These are phyloP conservation scores for Penicillium egyptiacum DNA, from an alignment of 495 filamentous ascomycete genomes.

Conservation along the genomic window DNA sequence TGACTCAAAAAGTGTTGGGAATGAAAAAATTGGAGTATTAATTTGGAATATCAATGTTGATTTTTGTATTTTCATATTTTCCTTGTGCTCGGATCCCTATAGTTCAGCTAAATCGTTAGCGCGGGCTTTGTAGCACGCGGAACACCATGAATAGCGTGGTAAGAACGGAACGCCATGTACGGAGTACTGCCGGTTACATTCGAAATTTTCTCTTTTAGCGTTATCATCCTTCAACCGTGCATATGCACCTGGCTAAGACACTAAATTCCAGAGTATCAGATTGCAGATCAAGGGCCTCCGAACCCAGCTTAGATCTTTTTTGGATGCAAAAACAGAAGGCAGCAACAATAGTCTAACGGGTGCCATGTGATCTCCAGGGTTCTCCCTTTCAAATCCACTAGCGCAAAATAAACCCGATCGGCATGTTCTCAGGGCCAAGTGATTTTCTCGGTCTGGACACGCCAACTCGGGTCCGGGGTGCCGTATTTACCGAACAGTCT, in stretches of 20 bases:
- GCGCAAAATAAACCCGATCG: slow-evolving; percentile 5
- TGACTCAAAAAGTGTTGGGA: neutral
- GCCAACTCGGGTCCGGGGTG: slow-evolving; percentile 22
- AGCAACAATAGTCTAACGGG: neutral
- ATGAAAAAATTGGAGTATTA: neutral
- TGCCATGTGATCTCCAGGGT: slow-evolving; percentile 4
- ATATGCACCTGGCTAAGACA: neutral
- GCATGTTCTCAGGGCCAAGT: slow-evolving; percentile 6
- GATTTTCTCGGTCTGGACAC: slow-evolving; percentile 12
- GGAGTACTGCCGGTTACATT: slow-evolving; percentile 1
- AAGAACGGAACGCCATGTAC: neutral
- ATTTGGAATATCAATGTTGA: neutral
- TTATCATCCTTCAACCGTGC: slow-evolving; percentile 6
- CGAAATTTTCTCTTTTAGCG: slow-evolving; percentile 7
- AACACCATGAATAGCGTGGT: neutral
- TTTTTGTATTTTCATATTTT: neutral
- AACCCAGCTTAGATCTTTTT: neutral
- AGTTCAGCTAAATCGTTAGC: neutral
- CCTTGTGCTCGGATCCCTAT: slow-evolving; percentile 1
- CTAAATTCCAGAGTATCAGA: slow-evolving; percentile 10
- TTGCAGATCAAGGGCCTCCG: slow-evolving; percentile 2
- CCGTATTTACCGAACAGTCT: slow-evolving; percentile 26
- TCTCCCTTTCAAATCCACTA: slow-evolving; percentile 1
- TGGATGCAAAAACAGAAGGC: neutral
- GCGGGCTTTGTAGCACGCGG: slow-evolving; percentile 1